Evolutionary conservation across 2,329 filamentous ascomycete genomes (phyloP), one percentile per base, ranked within the genome.

Genomic region (Zalaria sp.): DNA sequence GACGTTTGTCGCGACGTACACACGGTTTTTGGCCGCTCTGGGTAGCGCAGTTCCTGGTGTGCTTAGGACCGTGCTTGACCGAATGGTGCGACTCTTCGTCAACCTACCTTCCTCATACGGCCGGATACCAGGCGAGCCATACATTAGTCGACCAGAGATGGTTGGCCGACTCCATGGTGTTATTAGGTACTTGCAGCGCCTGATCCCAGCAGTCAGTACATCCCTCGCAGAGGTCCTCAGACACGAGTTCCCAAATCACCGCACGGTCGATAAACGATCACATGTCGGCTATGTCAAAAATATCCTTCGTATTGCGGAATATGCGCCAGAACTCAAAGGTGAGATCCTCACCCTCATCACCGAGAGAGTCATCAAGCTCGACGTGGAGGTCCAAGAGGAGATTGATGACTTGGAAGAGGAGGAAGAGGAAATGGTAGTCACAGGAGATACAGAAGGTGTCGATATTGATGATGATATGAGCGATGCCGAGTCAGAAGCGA

Each of bases 371-470:
- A 85, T 96, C 54, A 91, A 91, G 62, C 84, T 96, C 44, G 91
- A 98, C 57, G 86, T 93, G 1, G 84, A 95, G 57, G 91, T 96
- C 60, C 89, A 95, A 61, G 75, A 88, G 39, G 88, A 96, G 54
- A 68, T 96, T 53, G 87, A 96, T 47, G 88, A 96, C 52, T 67
- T 94, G 46, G 89, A 95, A 47, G 89, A 96, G 48, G 84, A 93
- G 42, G 71, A 86, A 6, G 83, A 86, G 42, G 78, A 87, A 25
- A 77, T 79, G 41, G 75, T 89, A 11, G 71, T 83, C 71, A 56
- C 74, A 69, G 39, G 59, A 73, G 58, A 61, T 6, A 62, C 69
- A 46, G 68, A 76, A 32, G 71, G 77, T n/a, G 65, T 69, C 3
- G 62, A 62, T 4, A 63, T 61, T 18, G 59, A 62, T 26, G 68